These are phyloP conservation scores for Stevia rebaudiana DNA, from an alignment of 140 eudicot genomes.

Conservation along the genomic window DNA sequence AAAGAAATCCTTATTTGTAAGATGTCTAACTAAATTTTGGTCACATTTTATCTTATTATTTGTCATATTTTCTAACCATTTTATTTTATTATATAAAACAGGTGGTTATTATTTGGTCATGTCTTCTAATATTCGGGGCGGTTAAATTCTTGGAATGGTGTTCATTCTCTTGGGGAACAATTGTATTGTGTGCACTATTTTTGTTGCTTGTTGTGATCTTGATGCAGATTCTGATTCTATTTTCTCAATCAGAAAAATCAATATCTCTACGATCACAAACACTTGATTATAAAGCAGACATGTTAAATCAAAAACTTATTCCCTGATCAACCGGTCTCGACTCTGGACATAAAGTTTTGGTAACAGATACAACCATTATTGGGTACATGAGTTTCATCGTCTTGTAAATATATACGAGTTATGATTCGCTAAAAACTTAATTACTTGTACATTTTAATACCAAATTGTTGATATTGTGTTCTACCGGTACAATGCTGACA, in stretches of 20 bases:
- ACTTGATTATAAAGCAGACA: constrained; percentile 22
- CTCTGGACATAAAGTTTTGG: background rate
- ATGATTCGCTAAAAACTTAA: background rate
- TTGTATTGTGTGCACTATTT: constrained; percentile 35
- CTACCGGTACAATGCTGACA: no score
- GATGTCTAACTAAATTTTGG: background rate
- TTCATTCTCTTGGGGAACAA: constrained; percentile 52
- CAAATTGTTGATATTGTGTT: no score
- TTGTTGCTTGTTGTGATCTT: constrained; percentile 44
- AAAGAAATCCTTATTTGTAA: constrained; percentile 55
- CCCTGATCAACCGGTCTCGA: constrained; percentile 28
- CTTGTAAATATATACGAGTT: background rate
- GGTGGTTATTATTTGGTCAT: constrained; percentile 68
- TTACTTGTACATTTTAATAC: no score
- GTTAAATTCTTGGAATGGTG: constrained; percentile 40
- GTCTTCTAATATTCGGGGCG: constrained; percentile 33
- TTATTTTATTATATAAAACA: constrained; percentile 22
- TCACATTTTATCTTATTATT: background rate
- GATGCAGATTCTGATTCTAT: constrained; percentile 63
- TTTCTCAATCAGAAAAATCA: constrained; percentile 60
- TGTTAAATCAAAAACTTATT: constrained; percentile 47
- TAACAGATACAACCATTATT: background rate
- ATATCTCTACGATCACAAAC: constrained; percentile 33
- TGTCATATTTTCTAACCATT: background rate
- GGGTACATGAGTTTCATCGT: background rate